These are phyloP conservation scores for Geotrichum aggregatum DNA, from an alignment of 1,139 yeast genomes.

Conservation along the genomic window DNA sequence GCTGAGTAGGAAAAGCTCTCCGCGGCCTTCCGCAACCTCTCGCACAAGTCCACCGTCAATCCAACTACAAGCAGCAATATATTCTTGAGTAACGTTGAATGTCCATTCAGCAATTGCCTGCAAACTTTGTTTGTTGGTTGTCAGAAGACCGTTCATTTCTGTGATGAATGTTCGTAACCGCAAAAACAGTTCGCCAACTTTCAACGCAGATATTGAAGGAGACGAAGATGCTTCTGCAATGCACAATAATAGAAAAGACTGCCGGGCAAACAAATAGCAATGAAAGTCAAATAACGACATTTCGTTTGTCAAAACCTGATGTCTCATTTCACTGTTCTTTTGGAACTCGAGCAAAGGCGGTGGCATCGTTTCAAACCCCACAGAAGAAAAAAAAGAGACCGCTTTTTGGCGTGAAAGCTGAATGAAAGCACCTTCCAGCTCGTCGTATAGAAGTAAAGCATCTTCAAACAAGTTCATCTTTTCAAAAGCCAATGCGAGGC, in stretches of 20 bases:
- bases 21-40: conserved; percentile 40
- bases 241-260: conserved; percentile 38
- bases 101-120: conserved; percentile 38
- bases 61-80: conserved; percentile 27
- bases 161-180: conserved; percentile 42
- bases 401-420: conserved; percentile 28
- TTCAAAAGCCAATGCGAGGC: conserved; percentile 46
- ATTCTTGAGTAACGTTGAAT: conserved; percentile 35
- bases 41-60: conserved; percentile 33
- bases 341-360: conserved; percentile 21
- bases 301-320: conserved; percentile 39
- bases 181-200: conserved; percentile 35
- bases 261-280: conserved; percentile 43
- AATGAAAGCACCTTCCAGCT: conserved; percentile 36
- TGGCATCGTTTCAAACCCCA: conserved; percentile 33
- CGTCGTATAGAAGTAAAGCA: conserved; percentile 49
- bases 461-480: conserved; percentile 57
- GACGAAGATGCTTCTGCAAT: conserved; percentile 37
- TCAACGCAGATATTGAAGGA: conserved; percentile 39
- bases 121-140: conserved; percentile 28
- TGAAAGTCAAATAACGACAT: conserved; percentile 43
- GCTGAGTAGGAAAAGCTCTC: conserved; percentile 38
- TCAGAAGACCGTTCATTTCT: conserved; percentile 39
- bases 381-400: conserved; percentile 31
- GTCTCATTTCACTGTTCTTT: conserved; percentile 30